Evolutionary conservation across 208 protist species (phyloP).

Genomic region (Acanthamoeba triangularis): DNA sequence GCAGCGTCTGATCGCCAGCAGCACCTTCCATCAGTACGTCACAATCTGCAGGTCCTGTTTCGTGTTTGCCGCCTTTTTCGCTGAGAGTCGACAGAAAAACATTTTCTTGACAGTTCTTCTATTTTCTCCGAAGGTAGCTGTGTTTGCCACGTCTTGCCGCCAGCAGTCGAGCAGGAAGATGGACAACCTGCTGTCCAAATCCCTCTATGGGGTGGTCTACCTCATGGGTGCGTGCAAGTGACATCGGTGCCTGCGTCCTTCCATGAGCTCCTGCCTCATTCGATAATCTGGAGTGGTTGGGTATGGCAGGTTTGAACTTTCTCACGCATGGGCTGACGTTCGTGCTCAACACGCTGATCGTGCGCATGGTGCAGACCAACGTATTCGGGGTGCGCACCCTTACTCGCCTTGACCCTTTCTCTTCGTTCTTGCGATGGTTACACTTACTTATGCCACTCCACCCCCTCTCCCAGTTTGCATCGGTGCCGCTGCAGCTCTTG

Average conservation of each 20-base stretch:
- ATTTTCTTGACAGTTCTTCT: neutral
- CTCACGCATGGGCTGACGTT: constrained; percentile 67
- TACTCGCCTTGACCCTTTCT: neutral
- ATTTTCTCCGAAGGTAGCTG: neutral
- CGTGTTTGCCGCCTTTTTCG: constrained; percentile 12
- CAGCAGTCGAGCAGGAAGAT: neutral
- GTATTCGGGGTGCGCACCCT: constrained; percentile 12
- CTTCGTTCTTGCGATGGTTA: neutral
- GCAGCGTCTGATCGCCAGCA: neutral
- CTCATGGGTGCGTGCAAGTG: constrained; percentile 8
- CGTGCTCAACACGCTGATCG: constrained; percentile 50
- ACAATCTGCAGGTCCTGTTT: neutral
- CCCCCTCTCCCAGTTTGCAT: constrained; percentile 26
- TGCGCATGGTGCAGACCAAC: constrained; percentile 23
- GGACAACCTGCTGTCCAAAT: neutral
- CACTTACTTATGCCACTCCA: neutral
- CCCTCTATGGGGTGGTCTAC: constrained; percentile 18
- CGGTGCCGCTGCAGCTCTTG: constrained; percentile 51
- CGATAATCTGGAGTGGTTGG: neutral
- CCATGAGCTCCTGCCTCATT: neutral
- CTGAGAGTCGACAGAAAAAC: neutral
- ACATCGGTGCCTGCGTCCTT: neutral
- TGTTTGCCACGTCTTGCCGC: neutral
- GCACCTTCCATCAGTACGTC: neutral
- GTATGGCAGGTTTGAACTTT: neutral